Evolutionary conservation across 2,329 filamentous ascomycete genomes (phyloP).

Genomic region (Exutisphaerella laricina): DNA sequence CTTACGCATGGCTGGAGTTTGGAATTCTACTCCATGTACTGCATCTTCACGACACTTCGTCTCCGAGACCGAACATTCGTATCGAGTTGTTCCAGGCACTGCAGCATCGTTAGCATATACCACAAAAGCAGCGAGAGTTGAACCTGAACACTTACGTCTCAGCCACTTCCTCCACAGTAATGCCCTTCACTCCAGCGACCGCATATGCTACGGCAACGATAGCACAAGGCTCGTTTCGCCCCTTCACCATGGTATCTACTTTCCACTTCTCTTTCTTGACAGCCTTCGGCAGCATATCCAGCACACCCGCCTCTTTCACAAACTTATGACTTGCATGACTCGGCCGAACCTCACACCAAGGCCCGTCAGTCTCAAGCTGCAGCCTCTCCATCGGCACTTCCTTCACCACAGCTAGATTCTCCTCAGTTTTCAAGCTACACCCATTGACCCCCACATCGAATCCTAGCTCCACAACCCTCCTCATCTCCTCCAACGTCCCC

Average conservation of each 20-base stretch:
- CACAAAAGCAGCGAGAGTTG: constrained; percentile 15
- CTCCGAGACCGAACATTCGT: constrained; percentile 68
- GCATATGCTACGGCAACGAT: constrained; percentile 85
- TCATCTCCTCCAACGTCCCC: constrained; percentile 78
- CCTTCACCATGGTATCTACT: constrained; percentile 84
- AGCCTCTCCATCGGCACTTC: constrained; percentile 71
- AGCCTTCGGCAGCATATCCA: constrained; percentile 64
- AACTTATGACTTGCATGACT: constrained; percentile 80
- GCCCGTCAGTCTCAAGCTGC: constrained; percentile 95
- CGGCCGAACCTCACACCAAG: constrained; percentile 91
- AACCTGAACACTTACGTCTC: constrained; percentile 55
- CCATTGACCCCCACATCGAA: constrained; percentile 94
- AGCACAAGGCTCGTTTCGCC: constrained; percentile 84
- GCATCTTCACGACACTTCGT: too few relatives aligned
- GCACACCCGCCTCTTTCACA: constrained; percentile 51
- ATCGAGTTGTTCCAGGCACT: constrained; percentile 75
- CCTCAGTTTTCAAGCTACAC: constrained; percentile 88
- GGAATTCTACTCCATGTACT: not conserved
- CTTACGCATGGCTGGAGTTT: not conserved
- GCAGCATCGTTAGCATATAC: constrained; percentile 21
- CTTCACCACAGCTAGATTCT: constrained; percentile 80
- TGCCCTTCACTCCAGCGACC: constrained; percentile 77
- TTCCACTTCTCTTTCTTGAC: constrained; percentile 97
- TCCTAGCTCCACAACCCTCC: constrained; percentile 69
- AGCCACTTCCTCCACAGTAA: constrained; percentile 73